Evolutionary conservation across 139 green algal genomes (phyloP), one percentile per base, ranked within the genome.

Genomic region (Chlamydomonas incerta): DNA sequence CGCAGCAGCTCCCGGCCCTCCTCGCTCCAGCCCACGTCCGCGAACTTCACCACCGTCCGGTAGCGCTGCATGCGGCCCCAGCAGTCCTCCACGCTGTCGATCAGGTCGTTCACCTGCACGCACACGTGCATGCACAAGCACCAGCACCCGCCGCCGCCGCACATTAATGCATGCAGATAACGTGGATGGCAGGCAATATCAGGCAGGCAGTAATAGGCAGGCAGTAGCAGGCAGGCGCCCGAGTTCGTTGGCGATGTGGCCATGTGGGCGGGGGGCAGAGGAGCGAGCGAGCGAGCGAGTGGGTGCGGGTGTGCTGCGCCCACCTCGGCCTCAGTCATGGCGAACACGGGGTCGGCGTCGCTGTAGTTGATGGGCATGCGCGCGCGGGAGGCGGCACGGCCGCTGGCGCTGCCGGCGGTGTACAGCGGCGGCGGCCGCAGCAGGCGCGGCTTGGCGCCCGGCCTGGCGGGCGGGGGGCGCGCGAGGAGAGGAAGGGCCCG

Each of bases 301-400:
- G n/a, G n/a, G n/a, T n/a, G n/a, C n/a, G n/a, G n/a, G n/a, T n/a
- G n/a, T n/a, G n/a, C n/a, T n/a, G n/a, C n/a, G n/a, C 73, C 1
- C 31, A 81, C 73, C 73, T 81, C 73, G 52, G 65, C 20, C 55
- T 81, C 73, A 1, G 31, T 34, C 52, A 81, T 68, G 31, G 73
- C 52, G 50, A 81, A 81, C 21, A 68, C 2, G 23, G 65, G 31
- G 20, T 81, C 73, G 4, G n/a, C 73, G 8, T 81, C 73, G 52
- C 33, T 68, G 55, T 81, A 81, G 20, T 58, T 31, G n/a, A 81
- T 20, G 14, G 73, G 73, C 52, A 81, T 50, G 9, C 33, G 31
- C 26, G 29, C 55, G 1, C 23, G 73, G 34, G 31, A 0, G 9
- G 71, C 17, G 17, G 15, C 33, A 31, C 1, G 57, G 20, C 73